These are phyloP conservation scores for Fibroporia radiculosa DNA, from an alignment of 768 basidiomycete genomes.

Conservation along the genomic window DNA sequence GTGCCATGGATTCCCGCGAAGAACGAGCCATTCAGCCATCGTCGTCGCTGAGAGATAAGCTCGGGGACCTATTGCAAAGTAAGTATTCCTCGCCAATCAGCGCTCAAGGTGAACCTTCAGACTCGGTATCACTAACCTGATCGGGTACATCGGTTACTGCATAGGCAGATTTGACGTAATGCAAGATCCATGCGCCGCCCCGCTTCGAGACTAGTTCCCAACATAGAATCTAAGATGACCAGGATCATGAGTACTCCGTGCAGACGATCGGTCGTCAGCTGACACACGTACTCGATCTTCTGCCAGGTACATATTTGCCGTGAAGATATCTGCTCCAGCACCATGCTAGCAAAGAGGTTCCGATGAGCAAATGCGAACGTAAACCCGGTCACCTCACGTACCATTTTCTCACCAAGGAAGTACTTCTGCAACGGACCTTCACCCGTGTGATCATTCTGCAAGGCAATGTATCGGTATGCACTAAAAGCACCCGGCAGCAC, in stretches of 20 bases:
- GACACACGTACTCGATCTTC: constrained; percentile 61
- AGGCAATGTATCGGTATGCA: constrained; percentile 84
- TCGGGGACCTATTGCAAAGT: constrained; percentile 60
- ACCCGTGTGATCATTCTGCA: constrained; percentile 78
- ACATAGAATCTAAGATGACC: constrained; percentile 63
- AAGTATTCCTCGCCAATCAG: neutral
- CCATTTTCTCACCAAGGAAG: constrained; percentile 95
- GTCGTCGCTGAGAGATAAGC: constrained; percentile 87
- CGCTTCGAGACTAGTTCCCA: constrained; percentile 98
- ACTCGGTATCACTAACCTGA: constrained; percentile 52
- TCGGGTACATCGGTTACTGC: constrained; percentile 93
- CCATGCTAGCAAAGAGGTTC: constrained; percentile 45
- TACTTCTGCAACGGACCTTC: constrained; percentile 92
- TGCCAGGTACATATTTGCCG: constrained; percentile 94
- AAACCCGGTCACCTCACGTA: constrained; percentile 19
- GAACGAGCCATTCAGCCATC: constrained; percentile 98
- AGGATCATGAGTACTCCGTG: neutral
- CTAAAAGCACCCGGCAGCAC: constrained; percentile 92
- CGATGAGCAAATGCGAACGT: neutral
- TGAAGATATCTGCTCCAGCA: constrained; percentile 84
- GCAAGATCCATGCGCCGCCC: constrained; percentile 82
- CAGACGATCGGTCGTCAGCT: constrained; percentile 1
- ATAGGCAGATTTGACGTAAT: constrained; percentile 94
- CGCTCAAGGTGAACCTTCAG: neutral
- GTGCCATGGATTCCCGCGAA: constrained; percentile 93